Percentiles rank a stretch among this genome's conserved stretches.
Conservation (phyloP, 257 asterid genomes). For the Solanum tarijense region DNA sequence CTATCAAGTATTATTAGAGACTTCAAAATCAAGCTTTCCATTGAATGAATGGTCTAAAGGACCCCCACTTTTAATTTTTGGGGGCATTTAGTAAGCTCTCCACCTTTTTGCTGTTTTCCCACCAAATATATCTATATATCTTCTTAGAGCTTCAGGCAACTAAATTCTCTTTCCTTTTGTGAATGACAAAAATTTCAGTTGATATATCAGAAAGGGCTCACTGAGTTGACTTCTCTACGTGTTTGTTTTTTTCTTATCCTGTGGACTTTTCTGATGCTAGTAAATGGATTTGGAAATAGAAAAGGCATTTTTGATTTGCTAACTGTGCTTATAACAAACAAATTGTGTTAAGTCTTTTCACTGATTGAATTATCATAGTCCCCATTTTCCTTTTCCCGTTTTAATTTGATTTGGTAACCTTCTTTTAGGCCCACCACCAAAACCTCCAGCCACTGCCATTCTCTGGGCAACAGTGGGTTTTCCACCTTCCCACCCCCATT, state of each 20-base stretch:
- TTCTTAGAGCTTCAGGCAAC: not conserved
- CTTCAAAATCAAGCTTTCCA: not conserved
- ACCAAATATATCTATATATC: not conserved
- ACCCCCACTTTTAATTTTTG: not conserved
- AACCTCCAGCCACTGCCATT: not conserved
- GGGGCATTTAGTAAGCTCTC: not conserved
- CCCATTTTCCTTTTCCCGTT: not conserved
- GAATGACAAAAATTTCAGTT: not conserved
- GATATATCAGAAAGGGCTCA: not conserved
- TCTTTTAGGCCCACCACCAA: no score
- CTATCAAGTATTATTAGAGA: not conserved
- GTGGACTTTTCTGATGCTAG: not conserved
- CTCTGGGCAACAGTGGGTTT: not conserved
- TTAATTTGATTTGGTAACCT: not conserved
- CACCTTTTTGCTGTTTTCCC: not conserved
- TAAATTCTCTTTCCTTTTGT: not conserved
- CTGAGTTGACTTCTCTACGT: not conserved
- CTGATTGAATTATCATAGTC: not conserved
- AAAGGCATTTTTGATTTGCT: not conserved
- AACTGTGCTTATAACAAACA: not conserved
- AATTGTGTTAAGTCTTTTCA: not conserved
- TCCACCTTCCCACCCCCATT: not conserved
- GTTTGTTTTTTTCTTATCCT: not conserved
- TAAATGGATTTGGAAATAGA: not conserved
- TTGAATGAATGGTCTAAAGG: not conserved